Conservation (phyloP, 2,329 filamentous ascomycete genomes). For the Atkinsonella texensis region DNA sequence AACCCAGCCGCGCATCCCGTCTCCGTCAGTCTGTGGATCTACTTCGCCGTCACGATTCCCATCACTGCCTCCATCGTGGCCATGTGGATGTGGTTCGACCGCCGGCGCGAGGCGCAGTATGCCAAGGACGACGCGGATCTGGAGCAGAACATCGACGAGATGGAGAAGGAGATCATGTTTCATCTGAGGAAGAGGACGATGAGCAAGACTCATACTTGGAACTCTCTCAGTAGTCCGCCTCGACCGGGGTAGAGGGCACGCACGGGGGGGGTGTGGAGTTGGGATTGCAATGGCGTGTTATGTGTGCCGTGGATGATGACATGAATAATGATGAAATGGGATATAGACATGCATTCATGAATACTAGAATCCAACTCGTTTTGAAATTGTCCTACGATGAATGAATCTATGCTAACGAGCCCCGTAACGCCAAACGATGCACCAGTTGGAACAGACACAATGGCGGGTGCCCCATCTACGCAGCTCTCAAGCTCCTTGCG, state of each 20-base stretch:
- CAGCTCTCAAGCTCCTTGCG: too few relatives aligned
- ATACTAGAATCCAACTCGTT: too few relatives aligned
- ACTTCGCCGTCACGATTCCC: constrained; percentile 49
- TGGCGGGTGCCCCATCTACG: too few relatives aligned
- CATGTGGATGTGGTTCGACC: constrained; percentile 43
- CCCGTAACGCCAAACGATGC: constrained; percentile 2
- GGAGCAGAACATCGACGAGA: constrained; percentile 40
- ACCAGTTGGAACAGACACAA: not conserved
- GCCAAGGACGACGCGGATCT: constrained; percentile 37
- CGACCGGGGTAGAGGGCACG: constrained; percentile 7
- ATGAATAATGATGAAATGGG: too few relatives aligned
- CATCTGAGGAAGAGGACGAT: constrained; percentile 44
- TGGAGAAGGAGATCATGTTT: constrained; percentile 46
- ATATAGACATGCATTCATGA: too few relatives aligned
- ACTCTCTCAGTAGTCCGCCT: constrained; percentile 24
- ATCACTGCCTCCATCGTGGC: constrained; percentile 42
- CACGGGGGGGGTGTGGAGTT: not conserved
- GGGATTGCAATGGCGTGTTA: too few relatives aligned
- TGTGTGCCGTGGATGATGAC: too few relatives aligned
- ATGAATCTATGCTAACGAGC: too few relatives aligned
- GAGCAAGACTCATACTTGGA: constrained; percentile 44
- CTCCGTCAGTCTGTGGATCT: constrained; percentile 46
- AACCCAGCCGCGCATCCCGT: constrained; percentile 26
- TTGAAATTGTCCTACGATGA: too few relatives aligned
- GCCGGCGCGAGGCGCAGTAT: constrained; percentile 35